Percentiles rank a stretch among this genome's conserved stretches.
phyloP scores from a whole-genome alignment of 73 alveolate species.

The Uronychia binucleata region DNA sequence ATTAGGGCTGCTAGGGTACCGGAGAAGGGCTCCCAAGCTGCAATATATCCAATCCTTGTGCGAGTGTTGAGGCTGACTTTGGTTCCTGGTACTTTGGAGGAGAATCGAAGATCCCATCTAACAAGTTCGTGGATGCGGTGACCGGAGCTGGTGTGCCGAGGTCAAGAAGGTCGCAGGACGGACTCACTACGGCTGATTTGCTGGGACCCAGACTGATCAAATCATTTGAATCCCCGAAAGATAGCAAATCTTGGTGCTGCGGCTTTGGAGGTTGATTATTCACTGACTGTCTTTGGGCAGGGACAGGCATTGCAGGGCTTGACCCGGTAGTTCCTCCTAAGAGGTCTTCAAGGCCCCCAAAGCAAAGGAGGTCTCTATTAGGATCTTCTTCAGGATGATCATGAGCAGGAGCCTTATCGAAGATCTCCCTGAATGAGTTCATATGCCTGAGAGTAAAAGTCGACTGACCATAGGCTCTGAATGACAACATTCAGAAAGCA shows the following conservation, averaged over 20 bases:
- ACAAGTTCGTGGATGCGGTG: not conserved
- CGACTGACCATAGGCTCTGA: conserved; percentile 53
- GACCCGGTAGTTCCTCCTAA: not conserved
- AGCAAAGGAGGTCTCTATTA: not conserved
- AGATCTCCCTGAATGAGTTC: conserved; percentile 48
- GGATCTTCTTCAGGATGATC: conserved; percentile 43
- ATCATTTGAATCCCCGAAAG: not conserved
- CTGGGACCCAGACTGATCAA: not conserved
- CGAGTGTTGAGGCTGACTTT: too few species aligned
- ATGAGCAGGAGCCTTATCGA: conserved; percentile 16
- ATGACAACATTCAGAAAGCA: conserved; percentile 74
- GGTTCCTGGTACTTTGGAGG: not conserved
- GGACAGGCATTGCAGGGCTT: not conserved
- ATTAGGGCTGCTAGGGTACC: too few species aligned
- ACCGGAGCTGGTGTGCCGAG: too few species aligned
- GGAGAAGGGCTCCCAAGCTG: too few species aligned
- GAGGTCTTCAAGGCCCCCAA: not conserved
- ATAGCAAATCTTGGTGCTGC: not conserved
- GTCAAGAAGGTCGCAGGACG: too few species aligned
- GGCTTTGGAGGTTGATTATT: too few species aligned
- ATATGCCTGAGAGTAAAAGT: conserved; percentile 16
- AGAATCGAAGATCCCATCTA: not conserved
- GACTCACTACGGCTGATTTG: too few species aligned
- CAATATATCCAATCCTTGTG: too few species aligned
- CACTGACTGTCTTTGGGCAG: not conserved